Evolutionary conservation across 2,329 filamentous ascomycete genomes (phyloP).

Genomic region (Microthyrium microscopicum): DNA sequence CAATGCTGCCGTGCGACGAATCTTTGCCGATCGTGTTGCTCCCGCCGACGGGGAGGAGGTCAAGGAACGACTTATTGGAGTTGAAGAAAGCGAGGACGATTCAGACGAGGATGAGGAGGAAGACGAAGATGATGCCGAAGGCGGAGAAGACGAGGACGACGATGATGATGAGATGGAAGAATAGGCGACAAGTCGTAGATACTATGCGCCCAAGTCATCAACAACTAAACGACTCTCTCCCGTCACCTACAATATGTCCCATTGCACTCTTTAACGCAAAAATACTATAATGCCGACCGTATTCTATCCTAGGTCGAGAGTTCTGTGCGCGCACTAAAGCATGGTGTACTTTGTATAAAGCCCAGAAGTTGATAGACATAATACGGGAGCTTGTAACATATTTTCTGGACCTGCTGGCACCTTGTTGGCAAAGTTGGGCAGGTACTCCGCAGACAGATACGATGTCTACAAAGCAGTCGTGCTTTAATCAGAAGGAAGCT

Average conservation of each 20-base stretch:
- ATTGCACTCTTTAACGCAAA: too few relatives aligned
- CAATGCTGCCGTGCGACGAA: slow-evolving; percentile 68
- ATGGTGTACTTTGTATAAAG: too few relatives aligned
- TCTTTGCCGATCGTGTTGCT: slow-evolving; percentile 58
- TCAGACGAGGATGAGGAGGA: slow-evolving; percentile 33
- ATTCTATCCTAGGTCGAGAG: too few relatives aligned
- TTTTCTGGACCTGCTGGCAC: too few relatives aligned
- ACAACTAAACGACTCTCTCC: not conserved
- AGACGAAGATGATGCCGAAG: slow-evolving; percentile 25
- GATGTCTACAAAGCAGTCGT: too few relatives aligned
- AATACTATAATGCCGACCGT: too few relatives aligned
- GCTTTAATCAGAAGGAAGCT: too few relatives aligned
- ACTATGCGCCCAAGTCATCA: not conserved
- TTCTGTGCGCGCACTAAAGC: too few relatives aligned
- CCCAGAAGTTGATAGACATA: too few relatives aligned
- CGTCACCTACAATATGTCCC: not conserved
- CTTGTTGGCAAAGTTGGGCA: too few relatives aligned
- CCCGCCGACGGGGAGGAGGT: slow-evolving; percentile 40
- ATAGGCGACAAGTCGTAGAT: slow-evolving; percentile 16
- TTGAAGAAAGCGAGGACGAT: slow-evolving; percentile 50
- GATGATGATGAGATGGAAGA: slow-evolving; percentile 22
- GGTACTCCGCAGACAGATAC: too few relatives aligned
- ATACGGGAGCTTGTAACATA: too few relatives aligned
- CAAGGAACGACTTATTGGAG: slow-evolving; percentile 59
- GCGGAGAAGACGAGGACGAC: slow-evolving; percentile 28